Percentiles rank a stretch among this genome's conserved stretches.
phyloP scores from a whole-genome alignment of 257 asterid genomes.

The Nicotiana tabacum region DNA sequence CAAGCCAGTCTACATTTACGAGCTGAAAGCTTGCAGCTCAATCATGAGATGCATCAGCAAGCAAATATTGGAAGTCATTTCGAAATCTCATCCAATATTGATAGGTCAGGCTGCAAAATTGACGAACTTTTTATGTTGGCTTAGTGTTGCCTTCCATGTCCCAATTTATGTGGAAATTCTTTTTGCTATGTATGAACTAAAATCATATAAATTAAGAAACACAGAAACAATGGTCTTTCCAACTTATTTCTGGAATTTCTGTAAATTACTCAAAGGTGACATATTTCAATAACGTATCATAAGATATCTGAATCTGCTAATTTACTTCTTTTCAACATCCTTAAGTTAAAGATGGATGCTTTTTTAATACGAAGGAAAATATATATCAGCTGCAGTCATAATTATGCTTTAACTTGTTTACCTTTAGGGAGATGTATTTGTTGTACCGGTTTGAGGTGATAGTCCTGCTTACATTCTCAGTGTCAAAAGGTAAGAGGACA shows the following conservation, averaged over 20 bases:
- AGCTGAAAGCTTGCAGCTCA: conserved; percentile 29
- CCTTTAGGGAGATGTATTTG: too few relatives aligned
- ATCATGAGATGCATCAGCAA: conserved; percentile 34
- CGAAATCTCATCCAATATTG: conserved; percentile 33
- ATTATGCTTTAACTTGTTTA: background rate
- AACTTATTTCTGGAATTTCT: background rate
- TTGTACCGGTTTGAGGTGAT: background rate
- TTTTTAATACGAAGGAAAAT: background rate
- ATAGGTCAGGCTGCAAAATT: conserved; percentile 44
- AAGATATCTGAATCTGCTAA: background rate
- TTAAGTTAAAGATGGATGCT: background rate
- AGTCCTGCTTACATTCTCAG: background rate
- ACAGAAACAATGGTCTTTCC: background rate
- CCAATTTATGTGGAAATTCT: background rate
- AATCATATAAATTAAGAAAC: background rate
- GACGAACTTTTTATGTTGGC: background rate
- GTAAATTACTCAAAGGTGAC: background rate
- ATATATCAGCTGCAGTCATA: background rate
- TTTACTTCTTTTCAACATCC: background rate
- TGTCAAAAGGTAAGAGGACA: background rate
- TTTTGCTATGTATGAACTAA: background rate
- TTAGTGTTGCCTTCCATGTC: background rate
- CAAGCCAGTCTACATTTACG: conserved; percentile 40
- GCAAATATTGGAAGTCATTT: conserved; percentile 26
- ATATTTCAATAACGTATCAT: background rate